Percentiles rank a stretch among this genome's conserved stretches.
phyloP scores from a whole-genome alignment of 331 rosid species.

The Malus hybrid region DNA sequence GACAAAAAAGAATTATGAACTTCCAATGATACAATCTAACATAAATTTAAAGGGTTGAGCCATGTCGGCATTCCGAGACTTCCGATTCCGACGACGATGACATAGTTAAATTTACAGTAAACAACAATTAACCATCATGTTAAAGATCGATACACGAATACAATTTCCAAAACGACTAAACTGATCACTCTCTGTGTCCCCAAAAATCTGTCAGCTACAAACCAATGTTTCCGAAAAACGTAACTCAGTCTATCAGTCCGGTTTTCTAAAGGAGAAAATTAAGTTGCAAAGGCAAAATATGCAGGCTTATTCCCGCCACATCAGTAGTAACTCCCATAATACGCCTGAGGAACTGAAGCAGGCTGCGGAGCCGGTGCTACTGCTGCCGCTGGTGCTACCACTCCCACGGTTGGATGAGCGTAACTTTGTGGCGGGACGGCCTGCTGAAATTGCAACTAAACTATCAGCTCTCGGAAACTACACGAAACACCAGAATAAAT shows the following conservation, averaged over 20 bases:
- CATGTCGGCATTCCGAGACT: background rate
- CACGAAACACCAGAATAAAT: background rate
- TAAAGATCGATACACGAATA: background rate
- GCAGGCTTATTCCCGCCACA: conserved; percentile 14
- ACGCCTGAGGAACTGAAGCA: conserved; percentile 74
- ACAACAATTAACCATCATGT: background rate
- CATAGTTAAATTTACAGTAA: background rate
- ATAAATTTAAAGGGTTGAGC: background rate
- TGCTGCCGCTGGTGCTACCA: conserved; percentile 30
- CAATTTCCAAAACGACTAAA: background rate
- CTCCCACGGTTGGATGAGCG: conserved; percentile 48
- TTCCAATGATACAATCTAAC: background rate
- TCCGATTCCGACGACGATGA: background rate
- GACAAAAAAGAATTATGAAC: background rate
- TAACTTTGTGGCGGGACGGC: conserved; percentile 62
- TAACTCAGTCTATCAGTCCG: background rate
- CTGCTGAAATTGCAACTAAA: conserved; percentile 31
- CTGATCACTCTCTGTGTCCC: background rate
- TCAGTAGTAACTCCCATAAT: conserved; percentile 75
- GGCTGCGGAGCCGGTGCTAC: conserved; percentile 62
- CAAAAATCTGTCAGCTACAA: conserved; percentile 7
- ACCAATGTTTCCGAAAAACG: background rate
- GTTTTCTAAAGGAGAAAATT: background rate
- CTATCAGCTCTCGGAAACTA: background rate
- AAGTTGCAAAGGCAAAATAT: conserved; percentile 28